Conservation (phyloP, 352 stramenopile species). For the Aphanomyces stellatus region DNA sequence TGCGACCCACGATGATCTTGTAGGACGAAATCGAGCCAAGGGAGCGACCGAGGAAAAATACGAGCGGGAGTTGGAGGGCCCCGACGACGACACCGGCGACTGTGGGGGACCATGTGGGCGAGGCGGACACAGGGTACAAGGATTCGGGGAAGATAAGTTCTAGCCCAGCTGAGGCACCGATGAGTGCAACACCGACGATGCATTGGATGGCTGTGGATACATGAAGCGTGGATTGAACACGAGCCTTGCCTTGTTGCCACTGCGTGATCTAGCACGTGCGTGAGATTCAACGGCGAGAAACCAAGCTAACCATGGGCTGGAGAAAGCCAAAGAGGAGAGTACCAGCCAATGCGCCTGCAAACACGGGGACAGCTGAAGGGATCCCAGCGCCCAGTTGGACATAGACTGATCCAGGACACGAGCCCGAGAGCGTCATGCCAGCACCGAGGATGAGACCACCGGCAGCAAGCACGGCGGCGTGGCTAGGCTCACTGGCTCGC, state of each 20-base stretch:
- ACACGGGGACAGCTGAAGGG: not conserved
- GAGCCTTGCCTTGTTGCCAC: not conserved
- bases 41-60: constrained; percentile 15
- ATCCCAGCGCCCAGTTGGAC: constrained; percentile 8
- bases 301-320: not conserved
- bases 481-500: constrained; percentile 9
- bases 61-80: constrained; percentile 22
- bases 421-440: constrained; percentile 8
- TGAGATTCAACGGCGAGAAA: not conserved
- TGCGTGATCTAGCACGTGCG: not conserved
- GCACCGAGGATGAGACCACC: constrained; percentile 21
- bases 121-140: too few relatives aligned
- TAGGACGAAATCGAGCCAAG: constrained; percentile 13
- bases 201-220: constrained; percentile 1
- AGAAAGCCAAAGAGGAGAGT: not conserved
- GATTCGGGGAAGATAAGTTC: constrained; percentile 10
- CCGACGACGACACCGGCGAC: constrained; percentile 20
- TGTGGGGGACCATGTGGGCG: not conserved
- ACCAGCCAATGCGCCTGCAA: not conserved
- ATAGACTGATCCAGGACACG: constrained; percentile 11
- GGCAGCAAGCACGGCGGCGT: constrained; percentile 14
- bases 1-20: constrained; percentile 15
- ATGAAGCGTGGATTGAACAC: constrained; percentile 2
- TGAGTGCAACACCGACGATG: not conserved
- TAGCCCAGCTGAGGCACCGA: constrained; percentile 7